Percentiles rank a stretch among this genome's conserved stretches.
Evolutionary conservation across 805 yeast genomes (phyloP).

Genomic region (Wickerhamomyces rabaulensis): DNA sequence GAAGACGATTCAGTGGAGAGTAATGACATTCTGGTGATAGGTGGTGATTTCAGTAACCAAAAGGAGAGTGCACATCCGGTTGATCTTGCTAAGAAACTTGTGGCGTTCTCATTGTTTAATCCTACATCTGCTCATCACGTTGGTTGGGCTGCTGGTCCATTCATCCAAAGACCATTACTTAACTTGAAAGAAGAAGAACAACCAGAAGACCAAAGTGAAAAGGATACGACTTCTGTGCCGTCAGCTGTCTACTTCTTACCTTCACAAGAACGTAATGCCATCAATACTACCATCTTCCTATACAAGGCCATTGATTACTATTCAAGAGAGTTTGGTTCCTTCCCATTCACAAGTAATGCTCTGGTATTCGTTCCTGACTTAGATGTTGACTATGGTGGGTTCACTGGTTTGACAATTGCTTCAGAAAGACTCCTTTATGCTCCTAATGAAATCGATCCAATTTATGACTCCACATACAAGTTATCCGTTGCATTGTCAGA

Average conservation of each 20-base stretch:
- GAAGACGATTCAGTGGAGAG: constrained; percentile 26
- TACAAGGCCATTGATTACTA: constrained; percentile 78
- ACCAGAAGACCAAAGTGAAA: constrained; percentile 26
- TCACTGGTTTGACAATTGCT: constrained; percentile 68
- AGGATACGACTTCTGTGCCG: constrained; percentile 39
- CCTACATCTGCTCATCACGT: constrained; percentile 93
- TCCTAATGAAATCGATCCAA: constrained; percentile 70
- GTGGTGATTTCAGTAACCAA: constrained; percentile 63
- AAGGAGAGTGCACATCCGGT: constrained; percentile 72
- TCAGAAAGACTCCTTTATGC: constrained; percentile 64
- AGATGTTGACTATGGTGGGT: constrained; percentile 47
- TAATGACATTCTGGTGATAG: constrained; percentile 55
- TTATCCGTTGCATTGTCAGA: constrained; percentile 68
- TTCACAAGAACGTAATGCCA: constrained; percentile 47
- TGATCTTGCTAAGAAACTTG: constrained; percentile 70
- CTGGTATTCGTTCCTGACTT: constrained; percentile 65
- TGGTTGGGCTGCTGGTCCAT: constrained; percentile 93
- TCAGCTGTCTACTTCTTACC: constrained; percentile 62
- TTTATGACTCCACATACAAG: constrained; percentile 61
- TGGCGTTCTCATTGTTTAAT: constrained; percentile 64
- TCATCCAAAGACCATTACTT: constrained; percentile 55
- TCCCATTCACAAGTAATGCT: constrained; percentile 80
- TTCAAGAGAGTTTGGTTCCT: constrained; percentile 87
- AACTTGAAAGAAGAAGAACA: constrained; percentile 35
- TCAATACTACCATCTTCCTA: constrained; percentile 72